A percentile compares a stretch with the other conserved stretches of the same genome.
Conservation (phyloP, 176 grass and related monocot genomes). For the Ensete glaucum region DNA sequence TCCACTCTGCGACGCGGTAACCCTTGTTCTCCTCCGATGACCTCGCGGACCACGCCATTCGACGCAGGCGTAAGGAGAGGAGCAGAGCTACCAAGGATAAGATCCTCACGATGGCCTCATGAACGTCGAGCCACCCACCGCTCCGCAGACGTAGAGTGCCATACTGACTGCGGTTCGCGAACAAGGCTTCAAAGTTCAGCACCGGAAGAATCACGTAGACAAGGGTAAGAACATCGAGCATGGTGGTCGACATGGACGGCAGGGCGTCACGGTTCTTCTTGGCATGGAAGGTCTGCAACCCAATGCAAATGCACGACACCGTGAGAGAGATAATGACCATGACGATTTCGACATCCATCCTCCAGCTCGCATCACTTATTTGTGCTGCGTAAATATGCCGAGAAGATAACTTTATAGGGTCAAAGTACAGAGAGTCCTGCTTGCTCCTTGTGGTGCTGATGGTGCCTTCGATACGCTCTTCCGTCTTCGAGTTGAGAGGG, state of each 20-base stretch:
- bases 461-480: slow-evolving; percentile 14
- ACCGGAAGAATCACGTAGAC: neutral
- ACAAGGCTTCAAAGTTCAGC: slow-evolving; percentile 47
- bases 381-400: accelerated
- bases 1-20: neutral
- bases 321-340: neutral
- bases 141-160: neutral
- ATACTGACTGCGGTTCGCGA: slow-evolving; percentile 23
- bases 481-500: slow-evolving; percentile 4
- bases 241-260: neutral
- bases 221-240: neutral
- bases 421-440: neutral
- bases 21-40: neutral
- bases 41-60: slow-evolving; percentile 8
- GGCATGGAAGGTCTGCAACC: neutral
- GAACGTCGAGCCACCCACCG: slow-evolving; percentile 24
- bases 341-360: neutral
- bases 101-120: slow-evolving; percentile 38
- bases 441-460: neutral
- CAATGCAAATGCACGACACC: neutral
- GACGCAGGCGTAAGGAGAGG: slow-evolving; percentile 32
- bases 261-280: neutral
- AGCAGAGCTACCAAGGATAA: slow-evolving; percentile 38
- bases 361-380: neutral
- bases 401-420: neutral